phyloP scores from a whole-genome alignment of 768 basidiomycete species.

The Omphalotus guepiniiformis region DNA sequence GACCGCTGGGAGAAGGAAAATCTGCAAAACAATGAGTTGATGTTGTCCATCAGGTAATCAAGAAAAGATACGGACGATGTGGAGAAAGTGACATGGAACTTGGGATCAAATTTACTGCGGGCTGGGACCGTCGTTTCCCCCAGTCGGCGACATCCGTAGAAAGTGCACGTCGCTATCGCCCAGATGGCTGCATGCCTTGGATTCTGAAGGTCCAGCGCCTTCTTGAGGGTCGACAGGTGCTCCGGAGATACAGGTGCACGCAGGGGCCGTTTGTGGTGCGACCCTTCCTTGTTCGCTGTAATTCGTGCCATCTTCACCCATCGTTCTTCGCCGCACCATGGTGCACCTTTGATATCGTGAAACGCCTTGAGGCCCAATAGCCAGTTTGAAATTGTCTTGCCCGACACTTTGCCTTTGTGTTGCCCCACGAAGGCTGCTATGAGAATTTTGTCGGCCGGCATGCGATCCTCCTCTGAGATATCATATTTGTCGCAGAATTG shows the following conservation, averaged over 20 bases:
- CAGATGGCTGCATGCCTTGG: conserved; percentile 30
- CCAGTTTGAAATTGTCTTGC: conserved; percentile 27
- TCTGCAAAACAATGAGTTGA: too few species aligned
- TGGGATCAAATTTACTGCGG: conserved; percentile 9
- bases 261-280: conserved; percentile 12
- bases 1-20: background rate
- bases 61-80: background rate
- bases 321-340: conserved; percentile 28
- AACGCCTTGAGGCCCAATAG: conserved; percentile 30
- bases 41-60: too few species aligned
- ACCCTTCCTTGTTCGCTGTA: conserved; percentile 19
- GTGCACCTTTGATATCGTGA: conserved; percentile 30
- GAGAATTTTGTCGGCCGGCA: conserved; percentile 26
- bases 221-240: conserved; percentile 23
- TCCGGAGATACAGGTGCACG: conserved; percentile 32
- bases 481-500: conserved; percentile 27
- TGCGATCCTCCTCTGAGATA: conserved; percentile 23
- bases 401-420: conserved; percentile 10
- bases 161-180: conserved; percentile 29
- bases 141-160: conserved; percentile 29
- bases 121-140: conserved; percentile 23
- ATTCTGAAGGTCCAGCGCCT: conserved; percentile 18
- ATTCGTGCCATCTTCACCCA: conserved; percentile 11
- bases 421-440: conserved; percentile 24
- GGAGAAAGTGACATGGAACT: conserved; percentile 12